Evolutionary conservation across 768 basidiomycete species (phyloP).

Genomic region (Lentinula lateritia): DNA sequence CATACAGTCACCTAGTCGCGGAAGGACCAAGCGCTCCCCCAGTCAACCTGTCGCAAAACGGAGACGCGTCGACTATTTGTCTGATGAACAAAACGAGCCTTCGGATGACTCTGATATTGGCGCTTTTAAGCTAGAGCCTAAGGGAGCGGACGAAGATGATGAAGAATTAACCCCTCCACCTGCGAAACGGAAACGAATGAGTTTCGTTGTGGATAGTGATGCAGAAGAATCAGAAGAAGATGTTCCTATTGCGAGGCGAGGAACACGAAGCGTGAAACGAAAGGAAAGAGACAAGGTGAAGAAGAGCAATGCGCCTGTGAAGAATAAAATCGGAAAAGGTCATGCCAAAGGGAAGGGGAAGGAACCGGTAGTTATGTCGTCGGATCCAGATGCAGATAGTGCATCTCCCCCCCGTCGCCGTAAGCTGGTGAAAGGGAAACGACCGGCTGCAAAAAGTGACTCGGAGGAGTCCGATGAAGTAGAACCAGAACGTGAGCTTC

Average conservation of each 20-base stretch:
- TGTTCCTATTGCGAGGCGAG: neutral
- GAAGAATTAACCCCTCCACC: neutral
- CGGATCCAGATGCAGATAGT: conserved; percentile 25
- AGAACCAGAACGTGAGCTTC: conserved; percentile 45
- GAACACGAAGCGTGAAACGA: conserved; percentile 6
- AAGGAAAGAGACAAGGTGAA: conserved; percentile 13
- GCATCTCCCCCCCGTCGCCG: conserved; percentile 26
- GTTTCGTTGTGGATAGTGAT: conserved; percentile 16
- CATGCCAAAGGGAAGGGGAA: neutral
- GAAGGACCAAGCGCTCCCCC: conserved; percentile 4
- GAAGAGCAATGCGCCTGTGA: neutral
- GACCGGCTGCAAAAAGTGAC: conserved; percentile 37
- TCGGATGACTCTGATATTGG: conserved; percentile 40
- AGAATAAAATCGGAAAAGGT: neutral
- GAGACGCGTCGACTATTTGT: conserved; percentile 7
- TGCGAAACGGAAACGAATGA: conserved; percentile 17
- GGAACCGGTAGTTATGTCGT: neutral
- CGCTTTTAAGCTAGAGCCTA: conserved; percentile 45
- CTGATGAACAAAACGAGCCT: conserved; percentile 15
- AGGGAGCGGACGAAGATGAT: conserved; percentile 11
- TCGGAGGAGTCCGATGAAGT: conserved; percentile 43
- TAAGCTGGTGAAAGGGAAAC: conserved; percentile 36
- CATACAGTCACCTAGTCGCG: conserved; percentile 21
- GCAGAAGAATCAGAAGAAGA: conserved; percentile 14
- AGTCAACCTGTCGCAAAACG: neutral